Percentiles rank a stretch among this genome's conserved stretches.
Conservation (phyloP, 1,284 basidiomycete species). For the Malassezia sp. region DNA sequence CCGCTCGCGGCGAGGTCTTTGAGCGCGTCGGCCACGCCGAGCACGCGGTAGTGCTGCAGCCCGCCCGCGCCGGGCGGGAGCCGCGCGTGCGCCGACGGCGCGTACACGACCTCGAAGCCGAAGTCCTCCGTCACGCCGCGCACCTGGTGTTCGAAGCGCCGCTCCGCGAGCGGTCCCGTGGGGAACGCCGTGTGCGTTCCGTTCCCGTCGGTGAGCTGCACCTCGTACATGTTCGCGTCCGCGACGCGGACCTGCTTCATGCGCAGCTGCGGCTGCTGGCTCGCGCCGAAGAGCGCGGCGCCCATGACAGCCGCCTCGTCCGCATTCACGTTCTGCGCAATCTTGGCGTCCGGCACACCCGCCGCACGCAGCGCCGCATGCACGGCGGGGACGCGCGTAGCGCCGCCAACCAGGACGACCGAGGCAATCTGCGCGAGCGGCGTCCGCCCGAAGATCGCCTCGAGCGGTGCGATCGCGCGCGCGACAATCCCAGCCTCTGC, state of each 20-base stretch:
- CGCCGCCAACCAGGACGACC: constrained; percentile 81
- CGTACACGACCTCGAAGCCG: constrained; percentile 30
- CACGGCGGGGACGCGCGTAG: constrained; percentile 79
- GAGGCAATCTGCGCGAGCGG: constrained; percentile 65
- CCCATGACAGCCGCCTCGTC: constrained; percentile 89
- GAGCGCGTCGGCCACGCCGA: constrained; percentile 28
- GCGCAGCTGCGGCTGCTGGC: constrained; percentile 78
- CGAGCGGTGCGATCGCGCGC: constrained; percentile 49
- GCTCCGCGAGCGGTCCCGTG: constrained; percentile 22
- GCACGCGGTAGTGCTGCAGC: constrained; percentile 27
- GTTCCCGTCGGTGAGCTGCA: constrained; percentile 25
- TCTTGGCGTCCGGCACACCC: constrained; percentile 37
- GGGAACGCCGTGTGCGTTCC: constrained; percentile 27
- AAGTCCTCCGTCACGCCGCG: constrained; percentile 29
- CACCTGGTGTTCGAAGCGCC: constrained; percentile 22
- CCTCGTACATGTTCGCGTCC: constrained; percentile 51
- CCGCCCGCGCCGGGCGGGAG: constrained; percentile 17
- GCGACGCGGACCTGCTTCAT: constrained; percentile 82
- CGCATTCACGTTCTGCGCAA: constrained; percentile 74
- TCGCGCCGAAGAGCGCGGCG: constrained; percentile 83
- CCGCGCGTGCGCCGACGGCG: constrained; percentile 16
- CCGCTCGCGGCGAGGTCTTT: constrained; percentile 25
- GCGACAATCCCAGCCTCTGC: constrained; percentile 18
- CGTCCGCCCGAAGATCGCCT: constrained; percentile 62
- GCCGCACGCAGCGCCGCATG: constrained; percentile 53